Base-by-base conservation (phyloP, 257 asterid genomes). In the Scutellaria galericulata region DNA sequence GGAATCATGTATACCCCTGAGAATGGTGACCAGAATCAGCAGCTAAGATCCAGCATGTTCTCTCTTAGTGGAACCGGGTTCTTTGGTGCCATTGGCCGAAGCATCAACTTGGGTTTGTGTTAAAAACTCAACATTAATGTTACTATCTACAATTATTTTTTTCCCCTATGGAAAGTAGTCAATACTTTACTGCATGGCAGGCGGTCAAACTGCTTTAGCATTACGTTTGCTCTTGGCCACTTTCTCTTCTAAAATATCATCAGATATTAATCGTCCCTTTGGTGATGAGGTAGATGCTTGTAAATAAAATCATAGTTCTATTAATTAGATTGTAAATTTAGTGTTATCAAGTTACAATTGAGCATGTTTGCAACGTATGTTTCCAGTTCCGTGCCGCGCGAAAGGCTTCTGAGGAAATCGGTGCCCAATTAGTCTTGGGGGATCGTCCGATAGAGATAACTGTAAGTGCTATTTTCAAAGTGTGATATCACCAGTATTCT, bases 391-490 rank as follows among this genome's bases (percentile, higher is more conserved):
- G 92, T 41, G 96, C 96, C 78, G 98, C 98, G 54, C 82, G 98
- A 40, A 87, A 82, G 82, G 92, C 78, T 79, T 79, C 96, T 44
- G 98, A 89, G 77, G 97, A 87, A 82, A 78, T 88, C 69, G 97
- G 97, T 39, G 97, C 96, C 59, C 98, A 93, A 79, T 75, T 91
- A 73, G 96, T 93, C 50, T 82, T 89, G 81, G 98, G 98, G 41
- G 96, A 91, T 80, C 89, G 96, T 40, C 97, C 96, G 1, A 93
- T 93, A 70, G 98, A 93, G 84, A 91, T 93, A 68, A 93, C 97
- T 48, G 97, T 90, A 81, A 67, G 92, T 63, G 47, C 40, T 52
- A 7, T 5, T 64, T 27, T 52, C 45, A 37, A 4, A 5, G 48
- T 46, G 11, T 22, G 22, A 41, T 39, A 20, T 14, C 41, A 50